Evolutionary conservation across 139 green algal genomes (phyloP), one percentile per base, ranked within the genome.

Genomic region (Limnomonas spitsbergensis): DNA sequence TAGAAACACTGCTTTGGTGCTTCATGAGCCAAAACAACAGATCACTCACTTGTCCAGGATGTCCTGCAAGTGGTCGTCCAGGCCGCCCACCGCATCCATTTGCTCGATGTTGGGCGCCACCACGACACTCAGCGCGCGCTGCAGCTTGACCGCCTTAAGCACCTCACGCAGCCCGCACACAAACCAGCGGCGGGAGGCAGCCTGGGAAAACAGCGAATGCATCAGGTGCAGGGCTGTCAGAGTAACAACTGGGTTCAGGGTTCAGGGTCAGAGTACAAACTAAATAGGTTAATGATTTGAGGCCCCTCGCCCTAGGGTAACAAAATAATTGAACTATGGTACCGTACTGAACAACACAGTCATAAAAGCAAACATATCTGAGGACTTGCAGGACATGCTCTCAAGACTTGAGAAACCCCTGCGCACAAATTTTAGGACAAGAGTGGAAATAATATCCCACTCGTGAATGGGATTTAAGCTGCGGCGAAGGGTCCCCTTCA

Each of bases 51-150:
- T 79, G 37, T 61, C 37, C 66, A 96, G 80, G 42, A 96, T 91
- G 61, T 78, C 82, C 31, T 81, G 35, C 61, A 96, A 81, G 31
- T 84, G 72, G 36, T 88, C 77, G 54, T 88, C 88, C 69, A 94
- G 82, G 0, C 83, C 88, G 27, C 86, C 89, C 70, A 91, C 88
- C 4, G 36, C 69, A 26, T 85, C 83, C 38, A 86, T 81, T 39
- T 88, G 78, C 67, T 90, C 83, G 38, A 97, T 92, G 82, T 97
- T 93, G 37, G 92, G 92, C 6, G 92, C 91, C 36, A 96, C 73
- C 29, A 97, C 80, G 36, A 97, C 84, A 0, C 36, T 40, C 27
- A 70, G 53, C 1, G 89, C 88, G 31, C 84, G 79, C 35, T 73
- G 26, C 1, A 79, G 38, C 40, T 81, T 77, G 36, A 94, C 83